phyloP scores from a whole-genome alignment of 1,284 basidiomycete genomes.

The Cystobasidiaceae sp. region DNA sequence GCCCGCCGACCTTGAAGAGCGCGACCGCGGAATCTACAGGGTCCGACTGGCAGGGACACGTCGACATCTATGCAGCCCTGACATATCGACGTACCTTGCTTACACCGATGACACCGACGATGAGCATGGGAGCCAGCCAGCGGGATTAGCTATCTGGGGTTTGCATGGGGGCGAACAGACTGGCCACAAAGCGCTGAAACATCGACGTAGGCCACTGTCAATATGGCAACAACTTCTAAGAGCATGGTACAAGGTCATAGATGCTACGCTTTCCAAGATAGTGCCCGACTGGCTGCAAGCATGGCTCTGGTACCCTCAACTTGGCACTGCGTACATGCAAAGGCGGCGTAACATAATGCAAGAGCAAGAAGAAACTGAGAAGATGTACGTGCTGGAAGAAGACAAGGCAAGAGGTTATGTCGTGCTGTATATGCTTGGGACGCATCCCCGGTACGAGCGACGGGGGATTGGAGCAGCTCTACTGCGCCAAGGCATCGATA shows the following conservation, averaged over 20 bases:
- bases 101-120: no score
- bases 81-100: neutral
- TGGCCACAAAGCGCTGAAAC: neutral
- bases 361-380: neutral
- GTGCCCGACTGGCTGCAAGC: neutral
- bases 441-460: neutral
- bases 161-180: neutral
- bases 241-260: constrained; percentile 1
- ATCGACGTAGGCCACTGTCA: neutral
- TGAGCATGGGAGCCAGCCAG: no score
- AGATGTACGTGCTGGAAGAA: neutral
- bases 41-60: neutral
- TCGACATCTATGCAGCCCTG: neutral
- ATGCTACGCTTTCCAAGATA: neutral
- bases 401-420: neutral
- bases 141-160: neutral
- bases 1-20: no score
- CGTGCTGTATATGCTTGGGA: neutral
- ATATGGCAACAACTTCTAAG: neutral
- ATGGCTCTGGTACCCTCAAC: neutral
- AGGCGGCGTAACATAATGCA: neutral
- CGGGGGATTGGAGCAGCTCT: neutral
- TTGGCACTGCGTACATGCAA: neutral
- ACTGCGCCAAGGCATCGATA: neutral
- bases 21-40: no score